Evolutionary conservation across 2,329 filamentous ascomycete genomes (phyloP).

Genomic region (Amphichorda felina): DNA sequence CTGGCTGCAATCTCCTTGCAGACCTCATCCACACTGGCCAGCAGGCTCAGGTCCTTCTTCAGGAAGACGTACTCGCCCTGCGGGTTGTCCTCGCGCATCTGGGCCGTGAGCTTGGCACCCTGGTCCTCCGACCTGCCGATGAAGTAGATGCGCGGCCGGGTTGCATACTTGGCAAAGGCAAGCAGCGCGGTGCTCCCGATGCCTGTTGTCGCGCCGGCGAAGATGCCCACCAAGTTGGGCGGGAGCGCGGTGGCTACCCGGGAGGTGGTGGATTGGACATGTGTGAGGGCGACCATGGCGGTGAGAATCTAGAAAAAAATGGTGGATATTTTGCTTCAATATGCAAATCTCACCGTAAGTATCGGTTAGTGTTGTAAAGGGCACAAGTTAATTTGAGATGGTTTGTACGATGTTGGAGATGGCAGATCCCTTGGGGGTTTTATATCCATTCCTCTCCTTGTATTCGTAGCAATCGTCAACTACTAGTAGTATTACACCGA

Average conservation of each 20-base stretch:
- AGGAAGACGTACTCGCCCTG: conserved; percentile 33
- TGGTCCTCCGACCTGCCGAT: conserved; percentile 30
- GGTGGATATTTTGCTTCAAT: too few species aligned
- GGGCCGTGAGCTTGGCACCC: conserved; percentile 23
- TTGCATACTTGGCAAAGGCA: conserved; percentile 26
- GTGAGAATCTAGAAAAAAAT: too few species aligned
- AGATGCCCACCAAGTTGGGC: conserved; percentile 27
- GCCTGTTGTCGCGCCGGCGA: conserved; percentile 42
- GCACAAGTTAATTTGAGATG: too few species aligned
- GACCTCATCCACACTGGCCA: conserved; percentile 36
- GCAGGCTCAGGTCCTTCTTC: conserved; percentile 33
- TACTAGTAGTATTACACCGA: too few species aligned
- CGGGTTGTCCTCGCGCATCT: conserved; percentile 28
- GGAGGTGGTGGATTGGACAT: not conserved
- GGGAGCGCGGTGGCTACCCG: not conserved
- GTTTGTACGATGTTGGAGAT: too few species aligned
- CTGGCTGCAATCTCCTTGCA: conserved; percentile 30
- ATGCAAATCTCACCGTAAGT: too few species aligned
- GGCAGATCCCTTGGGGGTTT: too few species aligned
- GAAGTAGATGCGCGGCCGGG: conserved; percentile 35
- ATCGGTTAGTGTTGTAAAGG: too few species aligned
- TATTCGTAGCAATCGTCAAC: too few species aligned
- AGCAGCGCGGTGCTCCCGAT: conserved; percentile 37
- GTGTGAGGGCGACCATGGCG: not conserved
- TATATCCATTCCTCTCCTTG: too few species aligned